These are phyloP conservation scores for Starmera amethionina DNA, from an alignment of 805 yeast genomes.

Conservation along the genomic window DNA sequence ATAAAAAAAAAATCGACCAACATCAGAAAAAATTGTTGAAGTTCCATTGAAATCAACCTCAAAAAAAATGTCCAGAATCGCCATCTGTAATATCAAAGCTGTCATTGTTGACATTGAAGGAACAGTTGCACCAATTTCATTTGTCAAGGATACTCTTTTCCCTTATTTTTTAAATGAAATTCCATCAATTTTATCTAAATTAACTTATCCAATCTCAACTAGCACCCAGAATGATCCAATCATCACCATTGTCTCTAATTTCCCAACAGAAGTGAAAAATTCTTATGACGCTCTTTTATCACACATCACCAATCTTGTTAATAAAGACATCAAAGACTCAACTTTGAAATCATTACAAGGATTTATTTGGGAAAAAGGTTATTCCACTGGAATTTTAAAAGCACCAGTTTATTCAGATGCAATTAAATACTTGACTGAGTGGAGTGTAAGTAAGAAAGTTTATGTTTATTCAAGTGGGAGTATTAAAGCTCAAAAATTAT, in stretches of 20 bases:
- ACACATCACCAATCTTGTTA: constrained; percentile 51
- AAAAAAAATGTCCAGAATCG: neutral
- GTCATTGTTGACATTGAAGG: constrained; percentile 79
- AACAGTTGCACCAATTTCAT: constrained; percentile 84
- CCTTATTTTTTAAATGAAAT: constrained; percentile 59
- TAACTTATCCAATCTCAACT: constrained; percentile 17
- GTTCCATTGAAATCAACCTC: no score
- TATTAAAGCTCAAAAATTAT: constrained; percentile 72
- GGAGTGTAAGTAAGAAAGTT: constrained; percentile 29
- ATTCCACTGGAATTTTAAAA: constrained; percentile 58
- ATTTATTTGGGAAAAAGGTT: constrained; percentile 71
- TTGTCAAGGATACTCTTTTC: constrained; percentile 69
- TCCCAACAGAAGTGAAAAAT: constrained; percentile 11
- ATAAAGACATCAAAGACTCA: constrained; percentile 67
- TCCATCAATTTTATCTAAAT: constrained; percentile 27
- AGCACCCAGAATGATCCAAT: constrained; percentile 16
- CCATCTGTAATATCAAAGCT: constrained; percentile 12
- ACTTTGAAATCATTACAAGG: constrained; percentile 76
- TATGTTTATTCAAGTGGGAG: constrained; percentile 88
- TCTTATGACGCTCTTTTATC: constrained; percentile 24
- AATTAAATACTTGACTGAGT: constrained; percentile 37
- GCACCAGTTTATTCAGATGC: constrained; percentile 79
- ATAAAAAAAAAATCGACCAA: no score
- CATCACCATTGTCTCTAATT: constrained; percentile 7
- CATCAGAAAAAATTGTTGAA: neutral